A percentile compares a stretch with the other conserved stretches of the same genome.
Conservation (phyloP, 306 rosid species). For the Casuarina equisetifolia region DNA sequence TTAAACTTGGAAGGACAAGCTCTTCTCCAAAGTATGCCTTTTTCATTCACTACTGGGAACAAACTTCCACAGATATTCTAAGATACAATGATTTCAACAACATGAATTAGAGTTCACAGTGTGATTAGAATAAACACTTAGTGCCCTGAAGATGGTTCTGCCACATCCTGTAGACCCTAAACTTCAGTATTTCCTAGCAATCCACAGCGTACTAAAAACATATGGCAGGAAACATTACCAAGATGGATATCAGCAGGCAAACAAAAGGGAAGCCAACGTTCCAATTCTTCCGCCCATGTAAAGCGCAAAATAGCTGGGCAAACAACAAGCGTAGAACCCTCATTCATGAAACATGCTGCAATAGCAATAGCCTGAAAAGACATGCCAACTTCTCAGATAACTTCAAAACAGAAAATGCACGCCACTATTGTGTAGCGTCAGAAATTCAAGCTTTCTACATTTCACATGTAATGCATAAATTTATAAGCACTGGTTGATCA, state of each 20-base stretch:
- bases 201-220: not conserved
- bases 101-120: not conserved
- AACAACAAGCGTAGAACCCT: conserved; percentile 83
- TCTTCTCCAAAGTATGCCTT: not conserved
- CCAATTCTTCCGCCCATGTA: conserved; percentile 97
- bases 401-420: not conserved
- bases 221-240: conserved; percentile 42
- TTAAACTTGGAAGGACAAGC: too few species aligned
- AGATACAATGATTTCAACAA: not conserved
- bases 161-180: not conserved
- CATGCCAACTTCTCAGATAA: conserved; percentile 5
- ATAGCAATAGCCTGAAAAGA: conserved; percentile 79
- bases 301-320: conserved; percentile 93
- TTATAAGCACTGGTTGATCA: not conserved
- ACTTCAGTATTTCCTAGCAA: not conserved
- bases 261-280: conserved; percentile 90
- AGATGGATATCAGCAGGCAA: conserved; percentile 86
- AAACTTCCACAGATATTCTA: not conserved
- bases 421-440: not conserved
- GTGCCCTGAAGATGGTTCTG: not conserved
- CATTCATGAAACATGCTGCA: conserved; percentile 78
- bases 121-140: not conserved
- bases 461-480: not conserved
- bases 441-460: not conserved
- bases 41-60: not conserved